A percentile compares a stretch with the other conserved stretches of the same genome.
Conservation (phyloP, 1,284 basidiomycete genomes). For the Takashimella koratensis region DNA sequence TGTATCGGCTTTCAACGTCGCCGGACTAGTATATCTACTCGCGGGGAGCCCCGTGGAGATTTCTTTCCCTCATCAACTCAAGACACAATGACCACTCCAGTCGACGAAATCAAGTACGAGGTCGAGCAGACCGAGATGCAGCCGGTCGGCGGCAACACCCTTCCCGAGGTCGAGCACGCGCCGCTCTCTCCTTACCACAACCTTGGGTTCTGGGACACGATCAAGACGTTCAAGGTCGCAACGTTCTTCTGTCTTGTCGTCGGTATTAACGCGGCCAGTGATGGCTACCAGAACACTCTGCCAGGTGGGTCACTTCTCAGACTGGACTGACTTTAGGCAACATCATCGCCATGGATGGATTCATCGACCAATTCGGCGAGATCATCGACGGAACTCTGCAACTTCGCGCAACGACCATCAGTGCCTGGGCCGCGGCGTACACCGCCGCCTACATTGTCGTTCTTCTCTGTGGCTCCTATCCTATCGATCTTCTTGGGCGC, state of each 20-base stretch:
- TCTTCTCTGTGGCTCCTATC: not conserved
- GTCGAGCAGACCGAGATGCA: not conserved
- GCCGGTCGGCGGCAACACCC: not conserved
- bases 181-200: not conserved
- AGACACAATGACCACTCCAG: no score
- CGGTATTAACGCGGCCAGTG: not conserved
- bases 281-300: not conserved
- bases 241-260: not conserved
- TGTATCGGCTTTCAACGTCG: conserved; percentile 4
- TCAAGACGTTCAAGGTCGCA: not conserved
- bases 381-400: not conserved
- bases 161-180: not conserved
- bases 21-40: not conserved
- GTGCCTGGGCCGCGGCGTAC: not conserved
- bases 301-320: not conserved
- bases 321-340: not conserved
- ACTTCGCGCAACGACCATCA: not conserved
- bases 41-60: not conserved
- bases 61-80: not conserved
- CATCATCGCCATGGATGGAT: not conserved
- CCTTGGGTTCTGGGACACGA: not conserved
- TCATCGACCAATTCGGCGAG: not conserved
- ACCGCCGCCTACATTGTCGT: not conserved
- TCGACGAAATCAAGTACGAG: not conserved
- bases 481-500: not conserved